Evolutionary conservation across 805 yeast genomes (phyloP).

Genomic region (Ogataea henricii): DNA sequence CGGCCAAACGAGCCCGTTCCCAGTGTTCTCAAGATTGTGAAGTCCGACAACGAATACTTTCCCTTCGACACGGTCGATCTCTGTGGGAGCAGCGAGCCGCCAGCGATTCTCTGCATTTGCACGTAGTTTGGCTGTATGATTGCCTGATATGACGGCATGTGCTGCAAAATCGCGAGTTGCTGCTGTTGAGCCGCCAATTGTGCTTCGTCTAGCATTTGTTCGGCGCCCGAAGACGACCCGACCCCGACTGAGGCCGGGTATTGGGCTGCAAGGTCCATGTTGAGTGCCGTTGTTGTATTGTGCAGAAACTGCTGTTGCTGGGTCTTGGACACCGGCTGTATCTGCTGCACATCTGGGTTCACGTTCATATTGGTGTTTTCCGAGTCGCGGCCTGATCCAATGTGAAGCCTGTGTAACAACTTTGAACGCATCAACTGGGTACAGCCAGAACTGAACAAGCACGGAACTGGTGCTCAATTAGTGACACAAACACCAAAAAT

Average conservation of each 20-base stretch:
- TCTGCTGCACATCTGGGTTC: conserved; percentile 1
- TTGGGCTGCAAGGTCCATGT: conserved; percentile 15
- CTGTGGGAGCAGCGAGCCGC: conserved; percentile 34
- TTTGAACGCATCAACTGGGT: conserved; percentile 27
- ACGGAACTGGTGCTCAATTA: background rate
- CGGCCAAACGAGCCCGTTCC: conserved; percentile 66
- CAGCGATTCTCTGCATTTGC: conserved; percentile 29
- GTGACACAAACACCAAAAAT: background rate
- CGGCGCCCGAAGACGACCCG: conserved; percentile 11
- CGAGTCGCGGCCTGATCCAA: conserved; percentile 25
- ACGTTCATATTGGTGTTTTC: conserved; percentile 7
- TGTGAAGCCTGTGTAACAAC: conserved; percentile 28
- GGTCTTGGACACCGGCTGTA: conserved; percentile 1
- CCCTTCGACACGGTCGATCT: conserved; percentile 48
- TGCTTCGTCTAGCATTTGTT: conserved; percentile 8
- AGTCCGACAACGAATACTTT: conserved; percentile 56
- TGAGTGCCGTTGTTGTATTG: conserved; percentile 22
- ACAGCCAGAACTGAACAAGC: conserved; percentile 1
- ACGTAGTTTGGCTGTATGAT: conserved; percentile 37
- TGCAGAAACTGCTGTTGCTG: conserved; percentile 26
- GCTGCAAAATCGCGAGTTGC: conserved; percentile 33
- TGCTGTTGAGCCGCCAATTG: conserved; percentile 31
- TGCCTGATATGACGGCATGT: conserved; percentile 39
- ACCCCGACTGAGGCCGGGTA: conserved; percentile 5
- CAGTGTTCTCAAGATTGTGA: conserved; percentile 56